Percentiles rank a stretch among this genome's conserved stretches.
These are phyloP conservation scores for Crithidia expoeki DNA, from an alignment of 208 protist genomes.

Conservation along the genomic window DNA sequence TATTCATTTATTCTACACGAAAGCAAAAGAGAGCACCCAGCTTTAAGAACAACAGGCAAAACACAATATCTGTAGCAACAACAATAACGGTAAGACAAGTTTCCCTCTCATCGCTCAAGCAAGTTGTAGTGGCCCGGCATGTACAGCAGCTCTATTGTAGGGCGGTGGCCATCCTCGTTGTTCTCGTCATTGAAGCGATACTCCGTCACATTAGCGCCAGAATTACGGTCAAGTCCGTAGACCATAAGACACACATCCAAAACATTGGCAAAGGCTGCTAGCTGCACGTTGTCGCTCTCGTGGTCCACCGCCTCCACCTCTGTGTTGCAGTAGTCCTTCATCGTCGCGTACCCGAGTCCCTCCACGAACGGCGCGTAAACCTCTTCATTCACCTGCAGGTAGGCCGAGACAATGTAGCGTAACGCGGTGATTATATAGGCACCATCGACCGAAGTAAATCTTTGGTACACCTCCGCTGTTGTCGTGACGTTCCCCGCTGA, in stretches of 20 bases:
- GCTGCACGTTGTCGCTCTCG: slow-evolving; percentile 83
- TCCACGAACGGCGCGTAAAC: slow-evolving; percentile 82
- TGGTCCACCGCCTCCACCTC: slow-evolving; percentile 84
- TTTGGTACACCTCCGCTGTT: slow-evolving; percentile 24
- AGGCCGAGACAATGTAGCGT: slow-evolving; percentile 76
- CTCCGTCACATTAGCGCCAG: slow-evolving; percentile 36
- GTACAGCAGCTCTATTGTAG: slow-evolving; percentile 63
- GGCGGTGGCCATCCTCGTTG: not conserved
- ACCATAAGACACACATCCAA: slow-evolving; percentile 60
- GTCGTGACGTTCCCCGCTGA: slow-evolving; percentile 26
- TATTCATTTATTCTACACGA: no score
- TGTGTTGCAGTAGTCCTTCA: slow-evolving; percentile 65
- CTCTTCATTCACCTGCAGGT: slow-evolving; percentile 58
- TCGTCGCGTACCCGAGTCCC: slow-evolving; percentile 57
- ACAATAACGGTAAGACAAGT: not conserved
- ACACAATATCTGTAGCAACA: not conserved
- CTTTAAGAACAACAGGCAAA: no score
- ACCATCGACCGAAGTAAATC: slow-evolving; percentile 37
- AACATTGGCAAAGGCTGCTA: slow-evolving; percentile 68
- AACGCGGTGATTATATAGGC: slow-evolving; percentile 74
- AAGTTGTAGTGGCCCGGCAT: slow-evolving; percentile 87
- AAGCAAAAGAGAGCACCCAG: no score
- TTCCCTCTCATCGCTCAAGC: slow-evolving; percentile 27
- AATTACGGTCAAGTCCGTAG: slow-evolving; percentile 65
- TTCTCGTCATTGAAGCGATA: slow-evolving; percentile 28